Conservation (phyloP, 371 early-diverging fungal genomes). For the Batrachochytrium dendrobatidis region DNA sequence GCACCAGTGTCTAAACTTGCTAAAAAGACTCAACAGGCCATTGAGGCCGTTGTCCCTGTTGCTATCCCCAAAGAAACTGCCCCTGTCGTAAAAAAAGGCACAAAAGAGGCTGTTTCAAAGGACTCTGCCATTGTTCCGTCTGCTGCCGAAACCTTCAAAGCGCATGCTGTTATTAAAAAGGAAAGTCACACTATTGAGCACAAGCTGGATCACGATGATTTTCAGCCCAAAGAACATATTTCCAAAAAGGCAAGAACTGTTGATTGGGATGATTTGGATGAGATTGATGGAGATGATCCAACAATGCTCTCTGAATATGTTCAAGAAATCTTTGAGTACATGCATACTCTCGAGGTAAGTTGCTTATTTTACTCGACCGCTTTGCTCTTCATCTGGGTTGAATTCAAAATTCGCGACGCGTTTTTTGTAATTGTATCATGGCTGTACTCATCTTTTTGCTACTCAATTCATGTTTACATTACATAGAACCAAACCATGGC, state of each 20-base stretch:
- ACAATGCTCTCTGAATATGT: constrained; percentile 89
- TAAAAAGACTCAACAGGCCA: neutral
- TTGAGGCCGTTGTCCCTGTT: neutral
- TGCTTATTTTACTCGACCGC: neutral
- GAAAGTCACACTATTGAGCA: neutral
- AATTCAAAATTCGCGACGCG: neutral
- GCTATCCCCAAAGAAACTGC: no score
- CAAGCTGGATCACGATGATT: neutral
- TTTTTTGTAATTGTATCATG: neutral
- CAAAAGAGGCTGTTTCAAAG: neutral
- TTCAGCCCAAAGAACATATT: neutral
- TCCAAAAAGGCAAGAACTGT: constrained; percentile 13
- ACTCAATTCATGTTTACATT: no score
- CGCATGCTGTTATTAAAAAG: neutral
- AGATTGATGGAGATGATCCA: constrained; percentile 65
- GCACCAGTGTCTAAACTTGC: neutral
- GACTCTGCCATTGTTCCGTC: neutral
- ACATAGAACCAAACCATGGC: constrained; percentile 63
- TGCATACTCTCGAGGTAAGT: constrained; percentile 66
- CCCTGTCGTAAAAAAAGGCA: neutral
- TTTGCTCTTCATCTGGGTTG: neutral
- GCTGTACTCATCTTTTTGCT: neutral
- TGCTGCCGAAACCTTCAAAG: neutral
- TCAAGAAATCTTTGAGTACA: constrained; percentile 78
- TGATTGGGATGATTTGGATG: constrained; percentile 50